phyloP scores from a whole-genome alignment of 345 rosid species.

The Psidium guajava region DNA sequence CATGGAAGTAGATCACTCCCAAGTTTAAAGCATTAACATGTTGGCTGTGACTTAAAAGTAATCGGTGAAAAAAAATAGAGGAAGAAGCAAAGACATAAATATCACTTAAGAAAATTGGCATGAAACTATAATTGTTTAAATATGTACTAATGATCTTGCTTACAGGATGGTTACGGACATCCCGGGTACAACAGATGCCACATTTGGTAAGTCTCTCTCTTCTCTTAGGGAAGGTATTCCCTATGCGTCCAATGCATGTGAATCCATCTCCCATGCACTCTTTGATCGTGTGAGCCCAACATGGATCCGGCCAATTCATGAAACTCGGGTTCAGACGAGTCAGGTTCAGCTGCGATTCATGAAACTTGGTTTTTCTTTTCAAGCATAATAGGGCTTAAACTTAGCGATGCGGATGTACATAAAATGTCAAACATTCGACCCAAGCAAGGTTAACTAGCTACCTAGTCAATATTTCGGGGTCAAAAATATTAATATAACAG shows the following conservation, averaged over 20 bases:
- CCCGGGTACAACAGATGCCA: slow-evolving; percentile 79
- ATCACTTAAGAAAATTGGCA: background rate
- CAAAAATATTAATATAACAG: background rate
- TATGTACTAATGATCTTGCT: background rate
- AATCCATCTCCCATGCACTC: background rate
- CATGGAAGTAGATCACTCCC: background rate
- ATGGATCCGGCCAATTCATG: background rate
- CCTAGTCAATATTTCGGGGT: background rate
- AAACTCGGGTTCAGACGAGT: background rate
- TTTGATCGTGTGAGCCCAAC: background rate
- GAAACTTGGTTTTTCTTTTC: background rate
- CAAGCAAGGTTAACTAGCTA: background rate
- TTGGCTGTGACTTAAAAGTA: background rate
- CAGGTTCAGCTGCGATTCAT: background rate
- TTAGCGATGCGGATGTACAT: background rate
- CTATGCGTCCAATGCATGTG: background rate
- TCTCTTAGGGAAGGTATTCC: background rate
- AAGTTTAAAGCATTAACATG: background rate
- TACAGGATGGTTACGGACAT: slow-evolving; percentile 88
- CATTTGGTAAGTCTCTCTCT: slow-evolving; percentile 47
- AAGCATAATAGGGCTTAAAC: background rate
- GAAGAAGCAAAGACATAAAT: background rate
- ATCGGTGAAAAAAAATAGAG: background rate
- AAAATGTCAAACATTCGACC: background rate
- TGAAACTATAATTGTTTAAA: background rate